These are phyloP conservation scores for Russula sp. DNA, from an alignment of 768 basidiomycete genomes.

Conservation along the genomic window DNA sequence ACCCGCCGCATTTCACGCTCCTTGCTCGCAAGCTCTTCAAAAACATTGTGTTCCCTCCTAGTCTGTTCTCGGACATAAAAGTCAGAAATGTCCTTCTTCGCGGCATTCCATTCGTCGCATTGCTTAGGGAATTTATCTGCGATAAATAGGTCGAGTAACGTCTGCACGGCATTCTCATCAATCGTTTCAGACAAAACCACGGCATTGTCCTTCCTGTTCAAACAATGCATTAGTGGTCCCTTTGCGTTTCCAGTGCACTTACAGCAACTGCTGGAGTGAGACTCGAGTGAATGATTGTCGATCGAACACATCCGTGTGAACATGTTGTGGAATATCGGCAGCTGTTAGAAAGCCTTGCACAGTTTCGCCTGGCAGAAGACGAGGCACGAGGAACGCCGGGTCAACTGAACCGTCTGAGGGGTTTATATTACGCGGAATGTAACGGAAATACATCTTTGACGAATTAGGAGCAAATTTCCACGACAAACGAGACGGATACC, in stretches of 20 bases:
- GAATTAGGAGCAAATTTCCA: neutral
- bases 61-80: neutral
- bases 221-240: neutral
- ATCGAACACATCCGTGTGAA: neutral
- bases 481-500: slow-evolving; percentile 35
- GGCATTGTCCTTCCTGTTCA: slow-evolving; percentile 6
- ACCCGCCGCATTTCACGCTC: slow-evolving; percentile 5
- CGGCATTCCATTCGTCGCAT: slow-evolving; percentile 2
- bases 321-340: neutral
- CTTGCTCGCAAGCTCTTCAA: neutral
- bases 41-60: neutral
- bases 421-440: neutral
- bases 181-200: slow-evolving; percentile 11
- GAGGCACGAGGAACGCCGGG: neutral
- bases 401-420: neutral
- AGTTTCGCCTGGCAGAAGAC: slow-evolving; percentile 27
- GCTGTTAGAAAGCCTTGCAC: slow-evolving; percentile 25
- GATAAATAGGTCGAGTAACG: neutral
- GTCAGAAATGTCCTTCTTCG: neutral
- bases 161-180: slow-evolving; percentile 11
- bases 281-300: neutral
- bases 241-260: neutral
- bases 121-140: slow-evolving; percentile 5
- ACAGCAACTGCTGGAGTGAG: slow-evolving; percentile 15
- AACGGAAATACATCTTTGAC: slow-evolving; percentile 5